Evolutionary conservation across 805 yeast genomes (phyloP).

Genomic region (Kluyveromyces dobzhanskii): DNA sequence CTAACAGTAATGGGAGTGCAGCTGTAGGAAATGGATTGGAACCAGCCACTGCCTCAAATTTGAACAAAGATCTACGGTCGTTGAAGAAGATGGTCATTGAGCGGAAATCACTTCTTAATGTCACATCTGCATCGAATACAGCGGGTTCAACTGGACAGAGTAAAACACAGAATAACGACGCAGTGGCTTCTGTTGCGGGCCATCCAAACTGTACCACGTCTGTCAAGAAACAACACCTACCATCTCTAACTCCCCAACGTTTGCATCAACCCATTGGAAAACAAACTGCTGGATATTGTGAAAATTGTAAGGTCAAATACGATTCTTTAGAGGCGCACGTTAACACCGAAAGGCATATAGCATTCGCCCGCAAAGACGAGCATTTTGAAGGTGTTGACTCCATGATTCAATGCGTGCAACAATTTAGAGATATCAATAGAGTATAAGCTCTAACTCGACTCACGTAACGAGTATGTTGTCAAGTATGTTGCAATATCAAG

Average conservation of each 20-base stretch:
- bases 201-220: background rate
- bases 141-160: no score
- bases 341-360: conserved; percentile 56
- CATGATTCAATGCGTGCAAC: conserved; percentile 37
- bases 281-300: conserved; percentile 72
- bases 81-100: conserved; percentile 27
- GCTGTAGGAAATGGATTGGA: conserved; percentile 29
- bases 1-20: conserved; percentile 18
- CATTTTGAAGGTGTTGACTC: conserved; percentile 75
- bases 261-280: conserved; percentile 12
- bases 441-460: no score
- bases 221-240: conserved; percentile 6
- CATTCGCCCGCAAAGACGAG: conserved; percentile 62
- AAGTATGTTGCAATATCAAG: no score
- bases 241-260: conserved; percentile 7
- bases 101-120: conserved; percentile 9
- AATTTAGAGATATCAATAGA: conserved; percentile 19
- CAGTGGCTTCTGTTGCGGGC: background rate
- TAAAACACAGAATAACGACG: conserved; percentile 5
- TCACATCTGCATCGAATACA: background rate
- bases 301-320: conserved; percentile 81
- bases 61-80: conserved; percentile 24
- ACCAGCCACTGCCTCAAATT: conserved; percentile 28
- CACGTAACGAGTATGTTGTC: no score
- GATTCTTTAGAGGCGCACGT: conserved; percentile 76